Evolutionary conservation across 805 yeast genomes (phyloP), one percentile per base, ranked within the genome.

Genomic region (Candida manassasensis): DNA sequence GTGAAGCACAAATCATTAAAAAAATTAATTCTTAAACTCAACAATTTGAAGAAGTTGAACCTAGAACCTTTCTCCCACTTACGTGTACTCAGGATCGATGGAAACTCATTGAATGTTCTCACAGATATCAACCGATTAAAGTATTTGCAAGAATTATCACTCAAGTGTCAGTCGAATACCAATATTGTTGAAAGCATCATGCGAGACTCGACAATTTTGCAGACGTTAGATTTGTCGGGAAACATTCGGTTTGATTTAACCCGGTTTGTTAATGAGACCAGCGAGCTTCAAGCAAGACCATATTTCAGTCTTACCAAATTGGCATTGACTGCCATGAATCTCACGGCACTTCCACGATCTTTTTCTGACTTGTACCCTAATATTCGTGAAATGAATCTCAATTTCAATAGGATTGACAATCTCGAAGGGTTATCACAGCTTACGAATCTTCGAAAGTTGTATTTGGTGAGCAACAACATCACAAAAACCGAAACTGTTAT

Each of bases 391-490:
- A 50, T 75, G 36, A 73, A 75, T 41, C 57, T 75, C 35, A 74
- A 72, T 39, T 75, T 75, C 54, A 75, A 75, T 48, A 57, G 53
- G 25, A 41, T 75, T 18, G 48, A 41, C 9, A 61, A 65, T 18
- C 48, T 75, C 24, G 33, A 42, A 4, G 60, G 53, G 1, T 47
- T 75, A 24, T 35, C 57, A 2, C 48, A 50, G 3, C 49, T 73
- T 42, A 44, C 40, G 8, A 56, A 58, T 32, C 52, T 75, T 32
- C 55, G 52, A 32, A 63, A 62, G 37, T 48, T 75, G 28, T 66
- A 59, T 34, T 38, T 73, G 29, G 57, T 75, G 11, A 71, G 78
- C 40, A 75, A 75, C 43, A 57, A 62, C 25, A 45, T 75, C n/a
- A 34, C 45, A 5, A 57, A 53, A 19, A 49, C 67, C 4, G 63